Conservation (phyloP, 2,329 filamentous ascomycete genomes). For the Epichloe hybrida region DNA sequence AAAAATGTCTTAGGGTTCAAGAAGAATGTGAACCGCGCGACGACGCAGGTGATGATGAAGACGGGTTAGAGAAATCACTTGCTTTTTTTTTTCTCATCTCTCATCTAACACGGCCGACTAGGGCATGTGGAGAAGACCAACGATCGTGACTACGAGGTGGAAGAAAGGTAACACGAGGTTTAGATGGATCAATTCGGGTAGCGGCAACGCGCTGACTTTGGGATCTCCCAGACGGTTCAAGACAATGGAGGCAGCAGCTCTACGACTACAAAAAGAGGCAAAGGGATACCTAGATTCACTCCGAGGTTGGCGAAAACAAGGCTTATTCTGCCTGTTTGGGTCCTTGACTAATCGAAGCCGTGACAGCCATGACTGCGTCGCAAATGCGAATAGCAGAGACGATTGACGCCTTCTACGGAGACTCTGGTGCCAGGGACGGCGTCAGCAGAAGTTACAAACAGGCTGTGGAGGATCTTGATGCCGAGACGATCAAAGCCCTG, state of each 20-base stretch:
- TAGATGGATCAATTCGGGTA: background rate
- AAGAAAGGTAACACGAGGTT: constrained; percentile 54
- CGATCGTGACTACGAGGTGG: constrained; percentile 96
- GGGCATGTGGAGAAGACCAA: constrained; percentile 98
- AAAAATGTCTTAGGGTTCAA: constrained; percentile 36
- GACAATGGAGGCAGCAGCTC: constrained; percentile 90
- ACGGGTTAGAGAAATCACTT: constrained; percentile 44
- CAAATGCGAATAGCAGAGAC: constrained; percentile 99
- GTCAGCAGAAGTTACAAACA: constrained; percentile 97
- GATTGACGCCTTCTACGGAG: constrained; percentile 97
- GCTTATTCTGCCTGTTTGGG: no score
- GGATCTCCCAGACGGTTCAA: constrained; percentile 63
- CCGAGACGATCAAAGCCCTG: constrained; percentile 95
- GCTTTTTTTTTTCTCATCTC: no score
- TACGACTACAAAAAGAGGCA: constrained; percentile 89
- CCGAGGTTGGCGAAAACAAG: constrained; percentile 44
- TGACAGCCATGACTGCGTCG: constrained; percentile 85
- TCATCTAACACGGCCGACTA: constrained; percentile 14
- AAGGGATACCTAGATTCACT: constrained; percentile 96
- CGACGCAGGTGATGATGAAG: constrained; percentile 99
- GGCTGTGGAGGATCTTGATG: constrained; percentile 91
- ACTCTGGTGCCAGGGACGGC: constrained; percentile 85
- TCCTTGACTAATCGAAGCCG: background rate
- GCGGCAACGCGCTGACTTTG: constrained; percentile 9
- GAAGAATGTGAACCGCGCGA: constrained; percentile 96